phyloP scores from a whole-genome alignment of 495 filamentous ascomycete species.

The Xylaria nigripes region DNA sequence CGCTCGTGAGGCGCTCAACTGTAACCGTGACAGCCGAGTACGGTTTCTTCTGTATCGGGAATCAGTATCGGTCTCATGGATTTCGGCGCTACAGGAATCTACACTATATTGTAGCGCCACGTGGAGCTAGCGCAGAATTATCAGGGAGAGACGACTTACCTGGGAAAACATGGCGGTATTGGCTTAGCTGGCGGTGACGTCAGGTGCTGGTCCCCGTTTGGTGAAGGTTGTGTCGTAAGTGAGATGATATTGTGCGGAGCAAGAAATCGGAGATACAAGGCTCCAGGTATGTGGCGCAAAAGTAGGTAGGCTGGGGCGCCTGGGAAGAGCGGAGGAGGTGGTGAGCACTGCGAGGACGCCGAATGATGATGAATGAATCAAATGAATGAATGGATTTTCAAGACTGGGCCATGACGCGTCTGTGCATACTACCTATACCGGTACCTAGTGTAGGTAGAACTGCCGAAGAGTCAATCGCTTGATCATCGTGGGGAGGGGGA shows the following conservation, averaged over 20 bases:
- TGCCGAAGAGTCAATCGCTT: neutral
- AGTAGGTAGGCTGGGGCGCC: neutral
- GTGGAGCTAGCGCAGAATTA: neutral
- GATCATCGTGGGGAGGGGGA: conserved; percentile 9
- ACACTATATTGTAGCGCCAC: neutral
- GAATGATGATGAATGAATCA: neutral
- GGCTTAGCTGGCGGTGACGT: conserved; percentile 6
- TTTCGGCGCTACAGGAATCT: neutral
- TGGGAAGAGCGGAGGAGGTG: neutral
- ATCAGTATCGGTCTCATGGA: conserved; percentile 11
- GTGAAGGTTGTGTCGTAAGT: neutral
- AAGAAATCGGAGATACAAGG: neutral
- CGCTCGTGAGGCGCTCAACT: conserved; percentile 82
- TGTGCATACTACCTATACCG: too few species aligned
- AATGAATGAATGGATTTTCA: too few species aligned
- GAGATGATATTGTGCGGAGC: neutral
- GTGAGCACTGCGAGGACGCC: neutral
- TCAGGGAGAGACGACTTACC: conserved; percentile 18
- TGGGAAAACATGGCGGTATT: conserved; percentile 33
- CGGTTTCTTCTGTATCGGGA: conserved; percentile 65
- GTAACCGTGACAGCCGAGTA: conserved; percentile 93
- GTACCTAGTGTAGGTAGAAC: too few species aligned
- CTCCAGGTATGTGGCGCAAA: neutral
- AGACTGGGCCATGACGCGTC: conserved; percentile 3
- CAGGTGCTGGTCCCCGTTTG: neutral